Evolutionary conservation across 2,329 filamentous ascomycete species (phyloP).

Genomic region (Sordariomycetes sp.): DNA sequence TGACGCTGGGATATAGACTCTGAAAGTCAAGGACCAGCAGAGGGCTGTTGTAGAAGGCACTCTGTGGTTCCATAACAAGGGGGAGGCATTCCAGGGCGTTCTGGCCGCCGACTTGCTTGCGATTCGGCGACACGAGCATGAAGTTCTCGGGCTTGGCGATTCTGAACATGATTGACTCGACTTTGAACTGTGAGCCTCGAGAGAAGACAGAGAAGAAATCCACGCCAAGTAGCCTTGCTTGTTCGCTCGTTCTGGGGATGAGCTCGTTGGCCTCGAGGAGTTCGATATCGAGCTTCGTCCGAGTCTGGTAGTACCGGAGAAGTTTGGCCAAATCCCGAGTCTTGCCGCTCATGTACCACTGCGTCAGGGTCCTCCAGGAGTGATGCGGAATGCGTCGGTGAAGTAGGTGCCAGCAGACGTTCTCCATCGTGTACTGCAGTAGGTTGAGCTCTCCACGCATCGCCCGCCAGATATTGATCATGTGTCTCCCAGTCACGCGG

Average conservation of each 20-base stretch:
- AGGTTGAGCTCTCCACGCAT: conserved; percentile 91
- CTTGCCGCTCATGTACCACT: conserved; percentile 67
- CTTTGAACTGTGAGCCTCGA: conserved; percentile 93
- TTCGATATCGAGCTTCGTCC: conserved; percentile 76
- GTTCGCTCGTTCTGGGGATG: conserved; percentile 82
- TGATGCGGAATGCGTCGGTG: conserved; percentile 87
- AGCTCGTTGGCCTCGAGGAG: conserved; percentile 88
- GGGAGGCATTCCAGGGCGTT: conserved; percentile 93
- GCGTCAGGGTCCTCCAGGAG: conserved; percentile 65
- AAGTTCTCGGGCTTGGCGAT: conserved; percentile 97
- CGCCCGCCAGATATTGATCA: conserved; percentile 95
- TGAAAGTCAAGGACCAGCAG: conserved; percentile 92
- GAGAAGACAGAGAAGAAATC: conserved; percentile 97
- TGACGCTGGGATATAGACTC: conserved; percentile 90
- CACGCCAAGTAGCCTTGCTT: conserved; percentile 83
- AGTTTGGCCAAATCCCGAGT: conserved; percentile 64
- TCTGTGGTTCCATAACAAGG: conserved; percentile 95
- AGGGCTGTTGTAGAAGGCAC: conserved; percentile 85
- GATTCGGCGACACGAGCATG: conserved; percentile 78
- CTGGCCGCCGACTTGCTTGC: conserved; percentile 85
- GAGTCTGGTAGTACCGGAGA: conserved; percentile 65
- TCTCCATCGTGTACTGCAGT: conserved; percentile 93
- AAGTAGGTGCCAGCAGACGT: conserved; percentile 84
- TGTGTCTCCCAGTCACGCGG: conserved; percentile 84
- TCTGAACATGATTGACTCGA: conserved; percentile 96